A percentile compares a stretch with the other conserved stretches of the same genome.
Conservation (phyloP, 1,284 basidiomycete genomes). For the Irpex sp. region DNA sequence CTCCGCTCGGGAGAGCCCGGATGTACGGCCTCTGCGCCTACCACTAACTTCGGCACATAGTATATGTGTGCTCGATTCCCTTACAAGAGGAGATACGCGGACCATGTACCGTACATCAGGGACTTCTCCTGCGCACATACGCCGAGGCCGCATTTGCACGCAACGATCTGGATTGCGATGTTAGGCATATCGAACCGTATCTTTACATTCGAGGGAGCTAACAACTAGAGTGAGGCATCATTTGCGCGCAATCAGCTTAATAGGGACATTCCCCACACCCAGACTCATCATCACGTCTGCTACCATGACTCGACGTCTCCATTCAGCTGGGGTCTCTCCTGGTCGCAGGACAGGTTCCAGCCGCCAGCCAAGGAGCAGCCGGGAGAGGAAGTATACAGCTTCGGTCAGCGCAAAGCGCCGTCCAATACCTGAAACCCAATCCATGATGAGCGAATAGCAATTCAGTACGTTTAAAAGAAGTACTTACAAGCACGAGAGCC, state of each 20-base stretch:
- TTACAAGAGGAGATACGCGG: no score
- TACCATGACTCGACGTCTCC: not conserved
- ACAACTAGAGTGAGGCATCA: not conserved
- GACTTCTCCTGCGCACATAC: no score
- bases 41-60: no score
- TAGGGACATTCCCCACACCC: conserved; percentile 2
- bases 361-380: not conserved
- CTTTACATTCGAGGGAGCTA: no score
- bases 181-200: no score
- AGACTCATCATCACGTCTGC: not conserved
- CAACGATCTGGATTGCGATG: no score
- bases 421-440: not conserved
- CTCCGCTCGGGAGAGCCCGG: no score
- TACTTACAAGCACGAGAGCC: conserved; percentile 5
- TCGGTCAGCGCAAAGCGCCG: conserved; percentile 3
- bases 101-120: no score
- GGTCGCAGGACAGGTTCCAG: not conserved
- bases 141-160: no score
- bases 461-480: not conserved
- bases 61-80: no score
- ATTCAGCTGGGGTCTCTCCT: not conserved
- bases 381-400: not conserved
- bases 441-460: not conserved
- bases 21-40: no score
- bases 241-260: not conserved